Percentiles rank a stretch among this genome's conserved stretches.
Evolutionary conservation across 768 basidiomycete genomes (phyloP).

Genomic region (Boletus eberwhitei): DNA sequence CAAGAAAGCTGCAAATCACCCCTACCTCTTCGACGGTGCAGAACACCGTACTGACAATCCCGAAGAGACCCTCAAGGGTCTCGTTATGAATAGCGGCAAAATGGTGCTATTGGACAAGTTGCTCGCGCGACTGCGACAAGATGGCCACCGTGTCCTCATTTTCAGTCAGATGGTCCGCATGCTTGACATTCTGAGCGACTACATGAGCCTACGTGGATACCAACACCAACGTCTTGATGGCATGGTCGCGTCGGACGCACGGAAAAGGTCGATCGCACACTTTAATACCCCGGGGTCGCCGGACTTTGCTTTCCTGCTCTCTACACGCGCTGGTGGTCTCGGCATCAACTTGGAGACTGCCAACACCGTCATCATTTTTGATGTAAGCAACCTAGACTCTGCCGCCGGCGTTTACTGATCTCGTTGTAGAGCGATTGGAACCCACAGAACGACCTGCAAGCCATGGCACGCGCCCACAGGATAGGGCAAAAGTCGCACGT

Average conservation of each 20-base stretch:
- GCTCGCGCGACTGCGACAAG: conserved; percentile 80
- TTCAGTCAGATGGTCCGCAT: conserved; percentile 99
- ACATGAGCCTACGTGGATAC: conserved; percentile 87
- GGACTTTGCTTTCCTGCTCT: conserved; percentile 95
- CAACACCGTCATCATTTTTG: conserved; percentile 98
- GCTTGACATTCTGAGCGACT: conserved; percentile 97
- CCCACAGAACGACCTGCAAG: conserved; percentile 97
- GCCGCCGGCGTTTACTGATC: conserved; percentile 5
- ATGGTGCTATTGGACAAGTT: conserved; percentile 98
- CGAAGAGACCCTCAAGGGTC: conserved; percentile 89
- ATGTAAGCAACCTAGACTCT: conserved; percentile 53
- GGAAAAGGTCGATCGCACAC: conserved; percentile 95
- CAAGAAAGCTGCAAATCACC: conserved; percentile 98
- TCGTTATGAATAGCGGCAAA: conserved; percentile 98
- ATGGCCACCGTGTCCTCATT: conserved; percentile 95
- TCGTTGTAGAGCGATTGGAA: conserved; percentile 87
- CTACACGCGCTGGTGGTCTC: conserved; percentile 94
- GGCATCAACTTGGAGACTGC: conserved; percentile 99
- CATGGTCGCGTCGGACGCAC: conserved; percentile 86
- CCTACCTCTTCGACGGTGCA: conserved; percentile 96
- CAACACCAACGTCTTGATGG: conserved; percentile 94
- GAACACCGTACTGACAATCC: conserved; percentile 58
- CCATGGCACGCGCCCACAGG: conserved; percentile 98
- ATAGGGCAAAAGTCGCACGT: conserved; percentile 99
- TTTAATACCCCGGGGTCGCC: conserved; percentile 92